These are phyloP conservation scores for Lactifluus pinguis DNA, from an alignment of 768 basidiomycete species.

Conservation along the genomic window DNA sequence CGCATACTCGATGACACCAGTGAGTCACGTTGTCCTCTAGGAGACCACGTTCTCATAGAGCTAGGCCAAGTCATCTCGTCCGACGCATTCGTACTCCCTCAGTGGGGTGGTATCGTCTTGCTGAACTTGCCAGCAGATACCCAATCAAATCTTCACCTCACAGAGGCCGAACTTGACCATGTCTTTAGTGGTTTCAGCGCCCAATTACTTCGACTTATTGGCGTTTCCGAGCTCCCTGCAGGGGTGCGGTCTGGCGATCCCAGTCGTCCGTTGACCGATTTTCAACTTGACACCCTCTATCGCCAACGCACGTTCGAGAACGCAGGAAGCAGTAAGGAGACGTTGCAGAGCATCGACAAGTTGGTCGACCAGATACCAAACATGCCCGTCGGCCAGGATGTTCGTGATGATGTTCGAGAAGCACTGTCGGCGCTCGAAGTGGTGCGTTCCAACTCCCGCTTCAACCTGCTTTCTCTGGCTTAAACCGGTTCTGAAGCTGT, in stretches of 20 bases:
- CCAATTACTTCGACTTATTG: conserved; percentile 76
- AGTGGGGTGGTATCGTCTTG: conserved; percentile 87
- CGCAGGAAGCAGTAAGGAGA: conserved; percentile 55
- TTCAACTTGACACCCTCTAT: conserved; percentile 77
- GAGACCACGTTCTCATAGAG: background rate
- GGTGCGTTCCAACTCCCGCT: conserved; percentile 35
- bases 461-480: background rate
- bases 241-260: conserved; percentile 29
- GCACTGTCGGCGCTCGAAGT: conserved; percentile 65
- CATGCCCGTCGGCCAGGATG: conserved; percentile 83
- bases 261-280: conserved; percentile 40
- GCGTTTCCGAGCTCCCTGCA: conserved; percentile 54
- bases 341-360: conserved; percentile 72
- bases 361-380: conserved; percentile 80
- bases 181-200: conserved; percentile 56
- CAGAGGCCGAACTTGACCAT: conserved; percentile 36
- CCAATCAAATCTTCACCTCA: conserved; percentile 30
- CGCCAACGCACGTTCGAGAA: conserved; percentile 67
- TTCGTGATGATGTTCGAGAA: conserved; percentile 59
- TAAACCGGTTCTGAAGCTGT: conserved; percentile 28
- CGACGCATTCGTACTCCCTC: conserved; percentile 79
- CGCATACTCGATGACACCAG: conserved; percentile 50
- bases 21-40: conserved; percentile 19
- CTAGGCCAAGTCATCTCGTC: conserved; percentile 43
- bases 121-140: conserved; percentile 43